Evolutionary conservation across 495 filamentous ascomycete genomes (phyloP).

Genomic region (Neurospora discreta): DNA sequence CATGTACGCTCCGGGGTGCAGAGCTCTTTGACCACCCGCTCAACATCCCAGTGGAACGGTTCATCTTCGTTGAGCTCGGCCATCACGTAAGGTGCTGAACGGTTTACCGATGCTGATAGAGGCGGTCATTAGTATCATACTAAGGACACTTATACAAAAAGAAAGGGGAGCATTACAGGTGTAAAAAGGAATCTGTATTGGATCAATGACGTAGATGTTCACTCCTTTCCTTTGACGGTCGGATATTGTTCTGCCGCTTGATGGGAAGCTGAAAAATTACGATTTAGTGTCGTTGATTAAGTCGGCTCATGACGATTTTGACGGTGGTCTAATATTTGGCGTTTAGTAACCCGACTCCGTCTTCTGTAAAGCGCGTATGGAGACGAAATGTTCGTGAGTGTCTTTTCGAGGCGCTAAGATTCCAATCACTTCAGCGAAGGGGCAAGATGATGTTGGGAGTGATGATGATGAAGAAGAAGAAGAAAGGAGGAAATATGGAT

Average conservation of each 20-base stretch:
- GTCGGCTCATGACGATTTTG: background rate
- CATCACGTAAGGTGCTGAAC: constrained; percentile 7
- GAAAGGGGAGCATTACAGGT: background rate
- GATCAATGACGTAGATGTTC: background rate
- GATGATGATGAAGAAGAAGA: background rate
- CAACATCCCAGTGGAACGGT: constrained; percentile 57
- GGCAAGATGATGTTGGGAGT: background rate
- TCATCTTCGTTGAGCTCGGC: constrained; percentile 30
- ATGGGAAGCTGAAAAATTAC: background rate
- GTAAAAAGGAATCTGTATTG: background rate
- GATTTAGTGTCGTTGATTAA: background rate
- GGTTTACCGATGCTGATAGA: background rate
- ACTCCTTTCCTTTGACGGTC: background rate
- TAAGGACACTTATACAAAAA: background rate
- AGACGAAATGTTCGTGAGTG: background rate
- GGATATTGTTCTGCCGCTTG: background rate
- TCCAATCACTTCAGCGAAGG: background rate
- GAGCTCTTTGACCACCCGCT: constrained; percentile 52
- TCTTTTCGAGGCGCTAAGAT: background rate
- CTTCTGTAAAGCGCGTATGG: background rate
- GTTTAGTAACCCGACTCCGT: background rate
- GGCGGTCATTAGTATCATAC: background rate
- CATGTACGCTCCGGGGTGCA: constrained; percentile 42
- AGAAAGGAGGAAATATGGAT: background rate
- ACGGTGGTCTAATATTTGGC: background rate